Conservation (phyloP, 345 rosid species). For the Anacardium occidentale region DNA sequence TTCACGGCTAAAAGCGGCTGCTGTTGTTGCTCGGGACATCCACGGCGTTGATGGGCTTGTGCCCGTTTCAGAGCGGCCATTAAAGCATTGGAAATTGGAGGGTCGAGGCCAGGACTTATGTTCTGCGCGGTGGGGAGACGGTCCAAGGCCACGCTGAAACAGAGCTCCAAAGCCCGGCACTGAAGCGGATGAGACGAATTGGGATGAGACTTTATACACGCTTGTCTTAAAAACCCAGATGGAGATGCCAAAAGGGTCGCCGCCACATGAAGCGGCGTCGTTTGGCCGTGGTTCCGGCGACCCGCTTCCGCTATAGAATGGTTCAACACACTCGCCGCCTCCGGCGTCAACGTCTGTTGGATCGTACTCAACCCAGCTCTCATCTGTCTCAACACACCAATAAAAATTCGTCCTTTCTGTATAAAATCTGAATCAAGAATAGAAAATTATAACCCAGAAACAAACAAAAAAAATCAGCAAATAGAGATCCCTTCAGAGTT, state of each 20-base stretch:
- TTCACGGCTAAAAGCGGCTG: slow-evolving; percentile 93
- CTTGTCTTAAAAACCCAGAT: slow-evolving; percentile 89
- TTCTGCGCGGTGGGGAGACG: slow-evolving; percentile 72
- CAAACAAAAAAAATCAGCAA: too few species aligned
- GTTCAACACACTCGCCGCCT: slow-evolving; percentile 84
- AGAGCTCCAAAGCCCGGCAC: slow-evolving; percentile 98
- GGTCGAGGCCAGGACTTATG: slow-evolving; percentile 51
- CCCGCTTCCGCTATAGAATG: slow-evolving; percentile 87
- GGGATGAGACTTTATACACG: slow-evolving; percentile 96
- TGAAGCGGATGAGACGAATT: slow-evolving; percentile 98
- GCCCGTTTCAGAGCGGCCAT: slow-evolving; percentile 98
- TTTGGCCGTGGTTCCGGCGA: slow-evolving; percentile 90
- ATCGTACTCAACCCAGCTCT: slow-evolving; percentile 93
- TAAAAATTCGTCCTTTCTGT: too few species aligned
- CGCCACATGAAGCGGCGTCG: slow-evolving; percentile 98
- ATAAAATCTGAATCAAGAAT: too few species aligned
- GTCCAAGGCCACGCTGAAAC: slow-evolving; percentile 98
- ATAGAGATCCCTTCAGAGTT: too few species aligned
- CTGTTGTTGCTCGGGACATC: slow-evolving; percentile 98
- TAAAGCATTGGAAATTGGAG: slow-evolving; percentile 90
- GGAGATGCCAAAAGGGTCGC: slow-evolving; percentile 77
- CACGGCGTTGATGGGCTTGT: slow-evolving; percentile 97
- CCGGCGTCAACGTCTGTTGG: slow-evolving; percentile 97
- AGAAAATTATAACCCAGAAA: not conserved
- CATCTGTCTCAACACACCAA: slow-evolving; percentile 37